Percentiles rank a stretch among this genome's conserved stretches.
These are phyloP conservation scores for Mortierella sp. DNA, from an alignment of 371 early-diverging fungal species.

Conservation along the genomic window DNA sequence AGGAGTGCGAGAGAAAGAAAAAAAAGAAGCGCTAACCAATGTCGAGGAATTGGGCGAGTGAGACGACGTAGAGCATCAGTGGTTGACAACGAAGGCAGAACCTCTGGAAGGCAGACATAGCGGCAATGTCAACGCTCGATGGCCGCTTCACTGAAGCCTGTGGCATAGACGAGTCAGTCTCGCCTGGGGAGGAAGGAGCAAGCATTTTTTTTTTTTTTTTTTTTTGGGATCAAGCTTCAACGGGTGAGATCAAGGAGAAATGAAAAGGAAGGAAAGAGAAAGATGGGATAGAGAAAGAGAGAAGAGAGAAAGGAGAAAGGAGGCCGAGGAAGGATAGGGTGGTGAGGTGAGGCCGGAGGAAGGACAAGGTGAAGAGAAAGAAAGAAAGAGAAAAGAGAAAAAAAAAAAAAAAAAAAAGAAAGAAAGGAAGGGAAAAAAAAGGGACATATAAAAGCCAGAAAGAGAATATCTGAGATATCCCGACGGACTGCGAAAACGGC, in stretches of 20 bases:
- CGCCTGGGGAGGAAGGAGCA: conserved; percentile 5
- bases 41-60: conserved; percentile 49
- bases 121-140: conserved; percentile 1
- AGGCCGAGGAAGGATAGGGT: background rate
- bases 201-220: background rate
- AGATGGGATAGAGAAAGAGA: background rate
- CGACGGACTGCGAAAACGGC: conserved; percentile 3
- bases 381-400: background rate
- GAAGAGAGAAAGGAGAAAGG: background rate
- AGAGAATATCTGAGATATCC: background rate
- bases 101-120: conserved; percentile 25
- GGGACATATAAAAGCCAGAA: background rate
- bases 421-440: background rate
- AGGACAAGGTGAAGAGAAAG: conserved; percentile 1
- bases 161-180: background rate
- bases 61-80: conserved; percentile 49
- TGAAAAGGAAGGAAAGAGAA: background rate
- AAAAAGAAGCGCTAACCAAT: conserved; percentile 27
- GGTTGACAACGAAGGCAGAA: conserved; percentile 27
- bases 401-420: background rate
- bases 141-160: conserved; percentile 1
- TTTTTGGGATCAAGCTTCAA: background rate
- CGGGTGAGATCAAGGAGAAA: conserved; percentile 1
- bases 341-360: background rate
- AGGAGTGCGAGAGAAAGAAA: background rate